Percentiles rank a stretch among this genome's conserved stretches.
Conservation (phyloP, 257 asterid genomes). For the Agastache rugosa region DNA sequence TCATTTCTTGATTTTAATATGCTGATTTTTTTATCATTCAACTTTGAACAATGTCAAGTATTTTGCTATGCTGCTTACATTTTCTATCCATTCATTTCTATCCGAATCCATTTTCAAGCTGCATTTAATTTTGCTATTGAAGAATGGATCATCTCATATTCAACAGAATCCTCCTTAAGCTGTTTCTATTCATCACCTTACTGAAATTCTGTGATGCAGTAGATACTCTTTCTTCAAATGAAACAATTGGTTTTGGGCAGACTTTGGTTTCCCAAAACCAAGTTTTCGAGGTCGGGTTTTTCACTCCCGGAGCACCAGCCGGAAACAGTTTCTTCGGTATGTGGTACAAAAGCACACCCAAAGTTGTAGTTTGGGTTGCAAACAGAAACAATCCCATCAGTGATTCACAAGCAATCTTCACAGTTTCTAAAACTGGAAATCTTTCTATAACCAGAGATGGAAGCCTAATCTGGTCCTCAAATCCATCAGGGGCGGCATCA, state of each 20-base stretch:
- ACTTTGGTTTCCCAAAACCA: conserved; percentile 8
- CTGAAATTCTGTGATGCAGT: background rate
- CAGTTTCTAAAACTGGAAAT: background rate
- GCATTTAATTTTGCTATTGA: background rate
- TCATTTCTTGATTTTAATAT: background rate
- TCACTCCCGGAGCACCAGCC: background rate
- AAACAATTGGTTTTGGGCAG: background rate
- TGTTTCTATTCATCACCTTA: background rate
- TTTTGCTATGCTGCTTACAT: background rate
- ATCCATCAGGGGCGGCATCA: background rate
- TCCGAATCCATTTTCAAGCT: background rate
- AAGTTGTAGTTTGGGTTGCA: conserved; percentile 18
- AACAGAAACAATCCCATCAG: conserved; percentile 19
- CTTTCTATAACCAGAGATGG: background rate
- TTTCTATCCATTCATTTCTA: background rate
- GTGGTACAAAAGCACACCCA: background rate
- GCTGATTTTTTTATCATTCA: background rate
- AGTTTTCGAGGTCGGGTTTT: conserved; percentile 12
- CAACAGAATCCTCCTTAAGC: background rate
- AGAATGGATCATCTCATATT: background rate
- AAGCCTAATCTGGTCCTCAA: background rate
- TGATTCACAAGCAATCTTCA: background rate
- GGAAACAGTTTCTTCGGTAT: background rate
- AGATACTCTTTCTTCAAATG: background rate
- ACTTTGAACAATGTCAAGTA: background rate